A percentile compares a stretch with the other conserved stretches of the same genome.
phyloP scores from a whole-genome alignment of 768 basidiomycete species.

The Lepiota brunneoincarnata region DNA sequence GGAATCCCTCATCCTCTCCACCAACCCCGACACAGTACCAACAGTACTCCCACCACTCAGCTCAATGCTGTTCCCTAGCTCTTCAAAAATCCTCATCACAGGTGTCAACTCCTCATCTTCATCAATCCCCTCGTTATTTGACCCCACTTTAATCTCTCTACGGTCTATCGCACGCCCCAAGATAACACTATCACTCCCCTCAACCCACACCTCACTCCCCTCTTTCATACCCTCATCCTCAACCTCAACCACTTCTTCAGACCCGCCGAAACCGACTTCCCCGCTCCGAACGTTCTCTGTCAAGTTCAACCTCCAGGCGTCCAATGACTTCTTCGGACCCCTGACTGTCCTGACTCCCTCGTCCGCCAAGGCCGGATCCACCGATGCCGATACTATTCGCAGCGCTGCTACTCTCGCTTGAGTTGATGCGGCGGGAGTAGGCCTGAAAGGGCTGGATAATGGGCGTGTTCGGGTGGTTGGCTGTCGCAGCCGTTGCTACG shows the following conservation, averaged over 20 bases:
- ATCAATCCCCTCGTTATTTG: neutral
- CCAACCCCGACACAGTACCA: neutral
- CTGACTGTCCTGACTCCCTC: slow-evolving; percentile 26
- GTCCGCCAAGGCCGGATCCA: slow-evolving; percentile 19
- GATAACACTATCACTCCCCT: neutral
- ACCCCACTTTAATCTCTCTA: neutral
- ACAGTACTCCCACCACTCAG: slow-evolving; percentile 4
- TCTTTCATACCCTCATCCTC: neutral
- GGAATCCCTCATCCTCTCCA: neutral
- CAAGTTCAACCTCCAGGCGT: slow-evolving; percentile 36
- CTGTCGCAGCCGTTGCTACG: neutral
- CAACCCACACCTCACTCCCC: neutral
- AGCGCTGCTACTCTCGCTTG: neutral
- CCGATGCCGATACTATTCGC: slow-evolving; percentile 16
- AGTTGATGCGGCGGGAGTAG: too few species aligned
- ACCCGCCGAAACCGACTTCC: slow-evolving; percentile 13
- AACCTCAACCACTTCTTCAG: neutral
- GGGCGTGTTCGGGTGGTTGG: neutral
- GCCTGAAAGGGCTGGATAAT: neutral
- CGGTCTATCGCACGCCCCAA: neutral
- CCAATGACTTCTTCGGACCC: slow-evolving; percentile 57
- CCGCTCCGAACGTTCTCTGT: slow-evolving; percentile 10
- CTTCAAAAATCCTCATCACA: slow-evolving; percentile 4
- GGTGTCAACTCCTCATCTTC: slow-evolving; percentile 4
- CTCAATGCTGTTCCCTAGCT: slow-evolving; percentile 4